Base-by-base conservation (phyloP, 1,139 yeast genomes). In the Spathaspora jeffriesii region DNA sequence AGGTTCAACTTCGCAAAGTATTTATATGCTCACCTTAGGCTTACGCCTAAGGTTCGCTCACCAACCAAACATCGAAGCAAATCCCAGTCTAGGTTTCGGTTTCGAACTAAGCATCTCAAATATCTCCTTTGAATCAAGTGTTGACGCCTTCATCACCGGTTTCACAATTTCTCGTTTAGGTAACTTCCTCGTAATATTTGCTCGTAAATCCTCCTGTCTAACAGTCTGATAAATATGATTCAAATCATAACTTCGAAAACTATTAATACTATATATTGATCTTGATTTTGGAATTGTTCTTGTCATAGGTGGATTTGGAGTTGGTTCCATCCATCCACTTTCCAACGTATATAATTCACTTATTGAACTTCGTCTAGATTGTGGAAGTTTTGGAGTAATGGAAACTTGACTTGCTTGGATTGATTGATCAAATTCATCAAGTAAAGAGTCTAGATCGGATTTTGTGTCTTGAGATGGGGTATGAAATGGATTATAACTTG, bases 341-440 rank as follows among this genome's bases (percentile, higher is more conserved):
- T 68, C 77, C 2, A 73, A 61, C 2, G 67, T 61, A 54, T 74
- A 72, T 45, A 73, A 59, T 28, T 73, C 79, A 55, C 78, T 72
- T 13, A 38, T 25, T 4, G 79, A 71, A 1, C 79, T 73, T 46
- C 72, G 56, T n/a, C 41, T n/a, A 4, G 41, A 38, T 47, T 43
- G 63, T 64, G 5, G 11, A 30, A 6, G 34, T n/a, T 30, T n/a
- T n/a, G 15, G 34, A n/a, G 42, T 65, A 67, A 10, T 54, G 50
- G 36, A 34, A 34, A 18, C 18, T 18, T 22, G 23, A 10, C 38
- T 9, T 3, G 18, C 41, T n/a, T 22, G 60, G 36, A 72, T 63
- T 43, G 68, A 68, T 48, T 73, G 77, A 49, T 78, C 81, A 53
- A 79, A 80, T 50, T 76, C 80, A 49, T 79, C 84, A 14, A 81